Percentiles rank a stretch among this genome's conserved stretches.
Evolutionary conservation across 768 basidiomycete species (phyloP).

Genomic region (Russula lepida): DNA sequence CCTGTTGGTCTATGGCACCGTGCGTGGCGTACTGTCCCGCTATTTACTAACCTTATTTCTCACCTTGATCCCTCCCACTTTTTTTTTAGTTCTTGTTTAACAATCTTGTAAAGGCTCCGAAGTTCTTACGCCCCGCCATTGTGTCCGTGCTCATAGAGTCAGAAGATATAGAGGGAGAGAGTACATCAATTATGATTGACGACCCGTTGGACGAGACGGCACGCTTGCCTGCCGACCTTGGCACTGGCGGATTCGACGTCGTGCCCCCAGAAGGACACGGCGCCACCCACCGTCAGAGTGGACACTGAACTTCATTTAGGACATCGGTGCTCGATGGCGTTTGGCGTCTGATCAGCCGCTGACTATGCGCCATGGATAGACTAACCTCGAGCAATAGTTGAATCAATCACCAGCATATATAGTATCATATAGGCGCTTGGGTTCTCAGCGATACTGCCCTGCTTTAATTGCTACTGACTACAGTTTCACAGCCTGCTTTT

Average conservation of each 20-base stretch:
- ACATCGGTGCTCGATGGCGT: background rate
- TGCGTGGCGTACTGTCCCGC: slow-evolving; percentile 28
- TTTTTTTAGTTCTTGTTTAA: slow-evolving; percentile 76
- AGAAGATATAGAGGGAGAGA: slow-evolving; percentile 22
- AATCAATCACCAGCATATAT: background rate
- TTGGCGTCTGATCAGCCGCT: background rate
- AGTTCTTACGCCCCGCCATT: slow-evolving; percentile 43
- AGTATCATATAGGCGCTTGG: background rate
- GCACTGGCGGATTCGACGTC: slow-evolving; percentile 79
- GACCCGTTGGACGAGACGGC: slow-evolving; percentile 77
- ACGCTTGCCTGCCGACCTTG: slow-evolving; percentile 70
- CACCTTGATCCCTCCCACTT: slow-evolving; percentile 7
- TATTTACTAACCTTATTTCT: slow-evolving; percentile 1
- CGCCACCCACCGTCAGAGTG: slow-evolving; percentile 13
- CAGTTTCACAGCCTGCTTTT: background rate
- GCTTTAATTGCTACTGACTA: background rate
- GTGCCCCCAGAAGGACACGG: slow-evolving; percentile 34
- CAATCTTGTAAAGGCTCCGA: slow-evolving; percentile 63
- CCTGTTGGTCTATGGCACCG: slow-evolving; percentile 88
- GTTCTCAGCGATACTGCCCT: background rate
- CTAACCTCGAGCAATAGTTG: background rate
- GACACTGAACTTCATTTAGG: background rate
- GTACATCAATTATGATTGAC: slow-evolving; percentile 42
- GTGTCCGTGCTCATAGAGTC: slow-evolving; percentile 9
- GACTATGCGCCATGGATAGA: background rate